Evolutionary conservation across 768 basidiomycete species (phyloP), one percentile per base, ranked within the genome.

Genomic region (Crucibulum laeve): DNA sequence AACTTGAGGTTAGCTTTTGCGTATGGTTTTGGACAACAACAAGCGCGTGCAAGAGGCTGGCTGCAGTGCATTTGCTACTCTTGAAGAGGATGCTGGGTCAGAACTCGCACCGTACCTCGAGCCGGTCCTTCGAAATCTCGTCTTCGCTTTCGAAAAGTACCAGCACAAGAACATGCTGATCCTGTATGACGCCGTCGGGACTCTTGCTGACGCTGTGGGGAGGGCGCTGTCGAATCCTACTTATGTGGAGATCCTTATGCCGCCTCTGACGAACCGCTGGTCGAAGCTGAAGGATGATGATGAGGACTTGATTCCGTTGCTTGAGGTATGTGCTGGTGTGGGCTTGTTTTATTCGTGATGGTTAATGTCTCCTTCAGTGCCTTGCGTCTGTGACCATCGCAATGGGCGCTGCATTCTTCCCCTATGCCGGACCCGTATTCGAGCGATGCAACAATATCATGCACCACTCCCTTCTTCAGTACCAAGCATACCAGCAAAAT

Each of bases 81-180:
- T 98, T 8, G 96, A 99, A 63, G 96, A 99, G 63, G 96, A 98
- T 61, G 96, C 96, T 4, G 95, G 92, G 2, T 56, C 76, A 2
- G 87, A 89, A 53, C 80, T 99, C 40, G 86, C 82, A 8, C 96
- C 96, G 1, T 98, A 87, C 68, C 82, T 98, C 13, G 93, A 95
- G 55, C 94, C 94, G 3, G 90, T 99, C 42, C 71, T 99, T 45
- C 84, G 88, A 42, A 97, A 97, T 63, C 74, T 99, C 42, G 94
- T 98, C 26, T 82, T 91, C 50, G 96, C 96, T 1, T 99, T 98
- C 64, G 81, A 89, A 45, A 97, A 96, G 67, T 99, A 99, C 64
- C 96, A 99, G 60, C 94, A 96, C 66, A 98, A 98, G 77, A 99
- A 99, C 61, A 85, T 98, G 79, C 78, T 99, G 52, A 99, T 98